Evolutionary conservation across 495 filamentous ascomycete genomes (phyloP), one percentile per base, ranked within the genome.

Genomic region (Lepraria neglecta): DNA sequence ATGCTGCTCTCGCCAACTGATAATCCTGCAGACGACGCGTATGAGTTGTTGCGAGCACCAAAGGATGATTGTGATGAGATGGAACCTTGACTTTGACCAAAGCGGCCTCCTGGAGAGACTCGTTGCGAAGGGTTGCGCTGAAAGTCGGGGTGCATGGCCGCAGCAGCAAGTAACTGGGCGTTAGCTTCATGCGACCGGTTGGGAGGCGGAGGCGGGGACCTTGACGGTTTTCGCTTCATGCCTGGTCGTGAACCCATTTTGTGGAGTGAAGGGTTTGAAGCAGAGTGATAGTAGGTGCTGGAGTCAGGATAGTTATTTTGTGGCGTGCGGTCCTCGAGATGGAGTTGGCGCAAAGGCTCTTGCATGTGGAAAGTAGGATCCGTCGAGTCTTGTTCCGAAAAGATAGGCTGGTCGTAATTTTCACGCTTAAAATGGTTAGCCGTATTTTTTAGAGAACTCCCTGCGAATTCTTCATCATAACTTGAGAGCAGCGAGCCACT

Each of bases 221-320:
- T 40, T 6, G 59, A 91, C 28, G 91, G 90, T 58, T 89, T 78
- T 61, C 91, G 81, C 71, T 96, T 96, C 71, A 78, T 87, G 74
- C 63, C 89, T 78, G 72, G 81, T 46, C 66, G 71, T 70, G 53
- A 71, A 70, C 45, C 70, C 71, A 58, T 76, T 74, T 60, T 71
- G 74, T 58, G 75, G 42, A 74, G 70, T 68, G 66, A 77, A 78
- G 45, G 45, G 19, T 61, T 28, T 57, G 59, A 58, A 48, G 48
- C 45, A 33, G 21, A 44, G 45, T 58, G 43, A 14, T 45, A 47
- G 33, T 48, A 61, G 5, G 42, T 15, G 42, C 30, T 17, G 33
- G 63, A 44, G 21, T 64, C 58, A 38, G 60, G 47, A 58, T 76
- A 56, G 56, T 73, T 65, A 50, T 27, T 63, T 19, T 74, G 77